Evolutionary conservation across 306 rosid species (phyloP).

Genomic region (Prunus persica): DNA sequence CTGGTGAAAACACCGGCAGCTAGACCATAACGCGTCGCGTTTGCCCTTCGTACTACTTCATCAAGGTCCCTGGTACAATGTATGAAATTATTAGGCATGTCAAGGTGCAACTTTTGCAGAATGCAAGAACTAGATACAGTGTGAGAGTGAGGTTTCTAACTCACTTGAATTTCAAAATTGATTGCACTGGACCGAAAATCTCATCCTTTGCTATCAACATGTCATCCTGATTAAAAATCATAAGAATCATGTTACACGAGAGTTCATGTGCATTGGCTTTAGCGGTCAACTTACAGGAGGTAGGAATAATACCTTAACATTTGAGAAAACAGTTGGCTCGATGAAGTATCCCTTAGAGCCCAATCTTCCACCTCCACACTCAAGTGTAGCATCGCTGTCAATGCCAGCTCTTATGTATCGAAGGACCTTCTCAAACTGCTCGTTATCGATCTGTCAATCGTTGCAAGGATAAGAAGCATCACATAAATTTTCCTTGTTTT

Average conservation of each 20-base stretch:
- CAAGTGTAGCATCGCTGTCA: conserved; percentile 71
- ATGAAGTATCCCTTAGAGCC: conserved; percentile 85
- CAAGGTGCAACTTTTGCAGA: not conserved
- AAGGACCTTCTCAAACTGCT: conserved; percentile 77
- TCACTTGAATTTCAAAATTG: conserved; percentile 88
- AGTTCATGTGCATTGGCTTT: conserved; percentile 6
- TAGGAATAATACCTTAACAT: conserved; percentile 60
- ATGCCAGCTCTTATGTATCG: conserved; percentile 72
- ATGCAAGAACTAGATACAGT: not conserved
- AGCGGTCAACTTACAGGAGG: not conserved
- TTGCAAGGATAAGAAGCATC: conserved; percentile 11
- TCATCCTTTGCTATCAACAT: conserved; percentile 93
- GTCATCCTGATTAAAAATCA: conserved; percentile 55
- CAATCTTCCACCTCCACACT: conserved; percentile 80
- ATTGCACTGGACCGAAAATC: conserved; percentile 92
- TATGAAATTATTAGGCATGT: not conserved
- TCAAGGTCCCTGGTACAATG: conserved; percentile 48
- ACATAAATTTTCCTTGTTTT: not conserved
- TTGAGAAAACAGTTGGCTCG: conserved; percentile 94
- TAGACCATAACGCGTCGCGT: conserved; percentile 58
- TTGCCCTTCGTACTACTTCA: conserved; percentile 72
- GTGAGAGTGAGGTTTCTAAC: conserved; percentile 20
- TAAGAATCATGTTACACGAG: conserved; percentile 12
- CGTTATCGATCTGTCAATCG: conserved; percentile 56
- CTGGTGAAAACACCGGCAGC: conserved; percentile 89